These are phyloP conservation scores for Calophaca sinica DNA, from an alignment of 306 rosid species.

Conservation along the genomic window DNA sequence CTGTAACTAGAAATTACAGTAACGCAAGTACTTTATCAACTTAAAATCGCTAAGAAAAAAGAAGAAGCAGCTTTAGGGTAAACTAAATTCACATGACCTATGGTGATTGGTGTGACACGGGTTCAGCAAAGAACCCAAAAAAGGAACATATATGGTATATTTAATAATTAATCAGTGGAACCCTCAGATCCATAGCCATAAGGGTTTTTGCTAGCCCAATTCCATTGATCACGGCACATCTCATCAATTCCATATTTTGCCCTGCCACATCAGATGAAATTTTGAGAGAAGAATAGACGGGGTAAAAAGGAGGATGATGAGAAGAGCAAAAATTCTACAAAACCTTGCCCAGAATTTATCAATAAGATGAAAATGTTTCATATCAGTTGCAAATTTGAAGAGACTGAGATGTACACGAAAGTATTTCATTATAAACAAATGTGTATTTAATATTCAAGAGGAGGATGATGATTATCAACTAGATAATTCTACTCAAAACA, in stretches of 20 bases:
- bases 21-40: slow-evolving; percentile 44
- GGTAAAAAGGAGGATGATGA: not conserved
- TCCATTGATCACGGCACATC: slow-evolving; percentile 99
- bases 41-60: slow-evolving; percentile 12
- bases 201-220: slow-evolving; percentile 98
- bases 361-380: not conserved
- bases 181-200: slow-evolving; percentile 76
- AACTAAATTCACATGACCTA: slow-evolving; percentile 56
- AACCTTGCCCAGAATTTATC: not conserved
- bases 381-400: slow-evolving; percentile 22
- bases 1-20: slow-evolving; percentile 50
- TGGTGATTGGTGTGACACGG: slow-evolving; percentile 44
- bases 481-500: not conserved
- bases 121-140: slow-evolving; percentile 36
- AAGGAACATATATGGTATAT: slow-evolving; percentile 5
- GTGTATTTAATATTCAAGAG: no score
- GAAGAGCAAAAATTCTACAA: not conserved
- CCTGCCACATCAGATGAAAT: slow-evolving; percentile 57
- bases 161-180: slow-evolving; percentile 44
- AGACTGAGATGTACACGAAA: not conserved
- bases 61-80: slow-evolving; percentile 9
- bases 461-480: not conserved
- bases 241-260: slow-evolving; percentile 85
- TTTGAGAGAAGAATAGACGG: not conserved
- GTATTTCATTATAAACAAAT: no score